phyloP scores from a whole-genome alignment of 805 yeast genomes.

The Candida qinlingensis region DNA sequence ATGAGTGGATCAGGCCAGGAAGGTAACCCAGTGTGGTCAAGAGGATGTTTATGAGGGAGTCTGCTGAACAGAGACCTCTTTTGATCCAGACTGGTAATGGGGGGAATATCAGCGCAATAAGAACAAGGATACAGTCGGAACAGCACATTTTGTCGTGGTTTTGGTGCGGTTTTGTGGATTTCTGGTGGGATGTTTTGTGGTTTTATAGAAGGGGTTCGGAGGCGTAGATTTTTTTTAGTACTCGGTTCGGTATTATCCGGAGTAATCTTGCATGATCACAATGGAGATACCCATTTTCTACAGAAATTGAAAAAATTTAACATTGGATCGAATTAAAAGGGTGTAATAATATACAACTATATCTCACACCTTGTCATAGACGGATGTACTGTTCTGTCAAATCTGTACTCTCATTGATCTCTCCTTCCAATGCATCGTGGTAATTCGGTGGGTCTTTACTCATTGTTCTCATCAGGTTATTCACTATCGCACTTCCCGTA shows the following conservation, averaged over 20 bases:
- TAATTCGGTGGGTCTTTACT: constrained; percentile 31
- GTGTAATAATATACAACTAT: no score
- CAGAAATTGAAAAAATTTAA: no score
- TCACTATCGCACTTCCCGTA: constrained; percentile 5
- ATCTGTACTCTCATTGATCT: constrained; percentile 13
- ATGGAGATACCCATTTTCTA: no score
- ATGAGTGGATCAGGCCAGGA: constrained; percentile 74
- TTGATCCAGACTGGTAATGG: constrained; percentile 75
- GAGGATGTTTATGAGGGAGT: constrained; percentile 62
- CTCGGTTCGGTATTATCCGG: neutral
- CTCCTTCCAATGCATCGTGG: constrained; percentile 18
- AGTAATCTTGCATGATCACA: neutral
- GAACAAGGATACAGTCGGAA: constrained; percentile 59
- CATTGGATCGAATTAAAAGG: no score
- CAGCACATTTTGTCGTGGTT: constrained; percentile 10
- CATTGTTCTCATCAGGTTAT: constrained; percentile 1
- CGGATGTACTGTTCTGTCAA: constrained; percentile 15
- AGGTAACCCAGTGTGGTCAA: constrained; percentile 66
- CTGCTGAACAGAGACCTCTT: constrained; percentile 69
- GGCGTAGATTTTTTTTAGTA: neutral
- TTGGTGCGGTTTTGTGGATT: neutral
- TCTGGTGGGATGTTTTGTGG: neutral
- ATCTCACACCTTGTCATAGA: no score
- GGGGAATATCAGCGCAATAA: constrained; percentile 68
- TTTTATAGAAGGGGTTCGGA: neutral